phyloP scores from a whole-genome alignment of 495 filamentous ascomycete genomes.

The Lasiosphaeria miniovina region DNA sequence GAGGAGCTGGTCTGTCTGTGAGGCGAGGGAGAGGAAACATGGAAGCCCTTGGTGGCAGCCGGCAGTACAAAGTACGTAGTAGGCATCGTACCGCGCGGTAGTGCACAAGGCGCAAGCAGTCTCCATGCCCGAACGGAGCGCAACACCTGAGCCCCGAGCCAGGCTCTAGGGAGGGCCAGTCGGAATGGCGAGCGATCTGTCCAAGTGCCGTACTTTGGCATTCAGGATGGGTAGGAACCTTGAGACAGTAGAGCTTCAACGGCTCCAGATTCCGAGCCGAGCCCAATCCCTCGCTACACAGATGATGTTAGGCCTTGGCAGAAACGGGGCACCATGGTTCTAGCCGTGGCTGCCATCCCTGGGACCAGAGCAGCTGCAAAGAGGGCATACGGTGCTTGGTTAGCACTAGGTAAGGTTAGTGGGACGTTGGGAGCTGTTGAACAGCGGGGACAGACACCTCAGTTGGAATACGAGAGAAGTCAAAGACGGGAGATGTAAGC shows the following conservation, averaged over 20 bases:
- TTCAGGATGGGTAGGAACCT: neutral
- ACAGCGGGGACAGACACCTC: too few species aligned
- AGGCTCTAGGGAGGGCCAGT: neutral
- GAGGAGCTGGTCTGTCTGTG: neutral
- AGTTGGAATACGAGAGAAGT: too few species aligned
- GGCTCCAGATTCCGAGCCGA: neutral
- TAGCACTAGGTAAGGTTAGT: neutral
- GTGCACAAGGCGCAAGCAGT: neutral
- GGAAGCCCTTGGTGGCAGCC: neutral
- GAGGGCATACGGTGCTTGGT: neutral
- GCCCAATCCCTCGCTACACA: neutral
- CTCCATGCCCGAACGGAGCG: conserved; percentile 4
- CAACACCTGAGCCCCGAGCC: conserved; percentile 2
- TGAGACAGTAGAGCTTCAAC: neutral
- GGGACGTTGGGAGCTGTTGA: too few species aligned
- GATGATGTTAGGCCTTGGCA: too few species aligned
- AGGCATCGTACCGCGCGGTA: neutral
- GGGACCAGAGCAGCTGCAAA: neutral
- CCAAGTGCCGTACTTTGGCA: neutral
- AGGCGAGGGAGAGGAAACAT: neutral
- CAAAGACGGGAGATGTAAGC: neutral
- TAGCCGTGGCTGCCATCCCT: neutral
- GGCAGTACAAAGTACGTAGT: neutral
- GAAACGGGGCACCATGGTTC: too few species aligned
- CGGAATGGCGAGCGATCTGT: neutral